Conservation (phyloP, 177 flowering plant genomes). For the Telopea speciosissima region DNA sequence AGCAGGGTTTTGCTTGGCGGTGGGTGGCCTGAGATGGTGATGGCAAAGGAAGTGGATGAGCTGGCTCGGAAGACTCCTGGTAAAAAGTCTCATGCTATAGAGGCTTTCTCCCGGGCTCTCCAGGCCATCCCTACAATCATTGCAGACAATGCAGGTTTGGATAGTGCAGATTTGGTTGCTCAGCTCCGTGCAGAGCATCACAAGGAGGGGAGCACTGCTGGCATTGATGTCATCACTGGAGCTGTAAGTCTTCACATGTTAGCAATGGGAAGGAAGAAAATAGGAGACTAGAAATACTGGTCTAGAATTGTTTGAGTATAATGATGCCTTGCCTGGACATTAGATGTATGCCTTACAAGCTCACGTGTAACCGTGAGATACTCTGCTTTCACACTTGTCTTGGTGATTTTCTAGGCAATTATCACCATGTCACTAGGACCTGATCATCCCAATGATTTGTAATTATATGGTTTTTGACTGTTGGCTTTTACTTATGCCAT, state of each 20-base stretch:
- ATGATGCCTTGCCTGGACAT: not conserved
- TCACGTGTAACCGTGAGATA: not conserved
- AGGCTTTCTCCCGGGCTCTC: constrained; percentile 90
- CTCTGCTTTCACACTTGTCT: not conserved
- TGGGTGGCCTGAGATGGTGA: constrained; percentile 99
- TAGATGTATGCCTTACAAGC: not conserved
- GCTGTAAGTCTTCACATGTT: constrained; percentile 46
- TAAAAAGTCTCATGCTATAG: constrained; percentile 93
- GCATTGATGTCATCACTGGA: constrained; percentile 95
- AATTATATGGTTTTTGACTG: not conserved
- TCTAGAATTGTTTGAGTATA: not conserved
- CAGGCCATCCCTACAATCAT: constrained; percentile 83
- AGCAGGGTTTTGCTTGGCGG: constrained; percentile 93
- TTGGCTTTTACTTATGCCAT: not conserved
- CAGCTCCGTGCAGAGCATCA: constrained; percentile 99
- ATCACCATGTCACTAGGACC: not conserved
- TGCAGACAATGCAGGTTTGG: constrained; percentile 98
- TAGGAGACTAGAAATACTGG: not conserved
- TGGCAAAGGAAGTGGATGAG: constrained; percentile 96
- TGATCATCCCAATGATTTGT: not conserved
- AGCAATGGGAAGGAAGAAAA: not conserved
- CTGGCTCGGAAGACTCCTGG: constrained; percentile 93
- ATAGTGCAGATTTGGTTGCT: constrained; percentile 91
- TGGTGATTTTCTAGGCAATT: not conserved
- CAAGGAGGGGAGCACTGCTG: constrained; percentile 66